Evolutionary conservation across 805 yeast genomes (phyloP).

Genomic region (Saccharomyces paradoxus): DNA sequence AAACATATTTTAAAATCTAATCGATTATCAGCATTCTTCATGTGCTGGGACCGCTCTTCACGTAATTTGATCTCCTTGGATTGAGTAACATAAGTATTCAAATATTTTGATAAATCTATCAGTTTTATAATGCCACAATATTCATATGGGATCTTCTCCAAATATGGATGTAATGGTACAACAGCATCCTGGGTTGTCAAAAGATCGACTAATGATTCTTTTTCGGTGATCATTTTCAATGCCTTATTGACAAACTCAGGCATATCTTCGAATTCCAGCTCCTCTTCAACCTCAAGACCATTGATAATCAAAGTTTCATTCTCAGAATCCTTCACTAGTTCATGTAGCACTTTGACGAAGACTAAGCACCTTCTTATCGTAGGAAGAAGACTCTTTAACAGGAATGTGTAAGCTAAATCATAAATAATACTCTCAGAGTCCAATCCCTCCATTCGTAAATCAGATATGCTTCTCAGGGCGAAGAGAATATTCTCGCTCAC

Average conservation of each 20-base stretch:
- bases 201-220: slow-evolving; percentile 7
- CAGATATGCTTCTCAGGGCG: slow-evolving; percentile 8
- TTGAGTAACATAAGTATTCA: slow-evolving; percentile 33
- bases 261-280: neutral
- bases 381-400: slow-evolving; percentile 19
- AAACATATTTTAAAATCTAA: slow-evolving; percentile 40
- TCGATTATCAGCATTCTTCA: slow-evolving; percentile 28
- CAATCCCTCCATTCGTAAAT: slow-evolving; percentile 7
- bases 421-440: slow-evolving; percentile 9
- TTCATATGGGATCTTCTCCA: slow-evolving; percentile 28
- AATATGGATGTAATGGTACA: slow-evolving; percentile 5
- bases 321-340: slow-evolving; percentile 21
- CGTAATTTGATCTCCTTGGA: slow-evolving; percentile 22
- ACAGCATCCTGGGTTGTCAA: neutral
- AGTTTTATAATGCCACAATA: slow-evolving; percentile 50
- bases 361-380: slow-evolving; percentile 27
- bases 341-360: slow-evolving; percentile 28
- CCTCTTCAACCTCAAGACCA: slow-evolving; percentile 16
- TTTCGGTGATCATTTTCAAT: slow-evolving; percentile 11
- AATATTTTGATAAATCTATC: slow-evolving; percentile 43
- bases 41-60: slow-evolving; percentile 24
- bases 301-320: slow-evolving; percentile 19
- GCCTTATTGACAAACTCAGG: slow-evolving; percentile 11
- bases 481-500: neutral
- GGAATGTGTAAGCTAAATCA: slow-evolving; percentile 16